Conservation (phyloP, 2,329 filamentous ascomycete species). For the Pestalotiopsis sp. region DNA sequence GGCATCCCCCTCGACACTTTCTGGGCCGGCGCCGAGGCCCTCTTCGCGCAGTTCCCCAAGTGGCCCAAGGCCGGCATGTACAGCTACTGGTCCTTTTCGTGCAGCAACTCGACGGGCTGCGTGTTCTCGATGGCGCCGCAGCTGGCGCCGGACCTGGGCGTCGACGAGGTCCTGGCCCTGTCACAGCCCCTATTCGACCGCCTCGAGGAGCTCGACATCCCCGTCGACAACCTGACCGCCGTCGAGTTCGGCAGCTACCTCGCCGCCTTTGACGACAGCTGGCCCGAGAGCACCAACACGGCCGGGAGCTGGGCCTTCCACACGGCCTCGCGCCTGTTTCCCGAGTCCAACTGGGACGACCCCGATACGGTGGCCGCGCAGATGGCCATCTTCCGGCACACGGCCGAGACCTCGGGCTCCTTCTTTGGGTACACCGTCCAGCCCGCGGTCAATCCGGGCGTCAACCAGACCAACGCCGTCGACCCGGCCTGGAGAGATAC, state of each 20-base stretch:
- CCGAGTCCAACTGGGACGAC: conserved; percentile 22
- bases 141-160: not conserved
- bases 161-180: conserved; percentile 7
- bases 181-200: conserved; percentile 18
- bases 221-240: conserved; percentile 13
- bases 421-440: conserved; percentile 22
- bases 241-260: conserved; percentile 18
- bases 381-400: conserved; percentile 15
- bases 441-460: conserved; percentile 17
- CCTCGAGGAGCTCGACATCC: conserved; percentile 14
- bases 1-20: not conserved
- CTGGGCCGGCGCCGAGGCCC: conserved; percentile 12
- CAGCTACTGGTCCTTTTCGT: conserved; percentile 19
- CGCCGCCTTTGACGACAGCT: conserved; percentile 18
- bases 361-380: conserved; percentile 15
- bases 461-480: conserved; percentile 26
- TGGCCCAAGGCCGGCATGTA: conserved; percentile 26
- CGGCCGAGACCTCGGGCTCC: conserved; percentile 17
- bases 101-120: conserved; percentile 11
- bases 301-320: conserved; percentile 33
- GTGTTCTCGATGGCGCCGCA: conserved; percentile 13
- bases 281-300: conserved; percentile 10
- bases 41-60: conserved; percentile 31
- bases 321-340: conserved; percentile 27
- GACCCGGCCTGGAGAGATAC: conserved; percentile 45